A percentile compares a stretch with the other conserved stretches of the same genome.
Evolutionary conservation across 2,329 filamentous ascomycete genomes (phyloP).

Genomic region (Cordyceps militaris): DNA sequence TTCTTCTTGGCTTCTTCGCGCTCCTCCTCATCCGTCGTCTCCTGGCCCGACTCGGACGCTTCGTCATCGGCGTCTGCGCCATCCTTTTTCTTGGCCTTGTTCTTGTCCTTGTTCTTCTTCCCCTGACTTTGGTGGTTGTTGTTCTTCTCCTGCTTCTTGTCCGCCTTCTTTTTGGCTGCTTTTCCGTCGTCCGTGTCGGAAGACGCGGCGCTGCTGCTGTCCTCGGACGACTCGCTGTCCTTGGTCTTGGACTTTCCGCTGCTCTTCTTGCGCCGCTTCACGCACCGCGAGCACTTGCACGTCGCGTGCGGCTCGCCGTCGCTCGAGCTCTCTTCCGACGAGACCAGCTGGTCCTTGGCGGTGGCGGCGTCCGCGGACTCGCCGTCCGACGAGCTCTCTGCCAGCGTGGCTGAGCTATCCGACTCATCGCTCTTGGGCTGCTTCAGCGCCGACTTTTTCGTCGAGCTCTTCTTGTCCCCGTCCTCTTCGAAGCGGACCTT

Average conservation of each 20-base stretch:
- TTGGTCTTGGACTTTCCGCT: not conserved
- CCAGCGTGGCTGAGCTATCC: conserved; percentile 17
- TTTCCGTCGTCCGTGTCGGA: not conserved
- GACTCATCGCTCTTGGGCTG: conserved; percentile 20
- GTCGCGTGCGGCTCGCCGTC: conserved; percentile 5
- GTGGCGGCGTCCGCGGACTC: not conserved
- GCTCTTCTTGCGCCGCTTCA: conserved; percentile 1
- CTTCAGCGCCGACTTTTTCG: conserved; percentile 33
- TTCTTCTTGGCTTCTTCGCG: conserved; percentile 14
- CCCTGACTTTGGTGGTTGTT: not conserved
- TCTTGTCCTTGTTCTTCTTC: conserved; percentile 17
- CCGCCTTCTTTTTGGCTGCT: not conserved
- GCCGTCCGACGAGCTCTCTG: conserved; percentile 10
- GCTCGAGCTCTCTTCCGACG: not conserved
- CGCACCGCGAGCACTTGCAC: conserved; percentile 4
- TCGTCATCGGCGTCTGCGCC: conserved; percentile 21
- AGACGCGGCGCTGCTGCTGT: not conserved
- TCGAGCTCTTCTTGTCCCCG: not conserved
- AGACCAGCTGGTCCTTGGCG: conserved; percentile 17
- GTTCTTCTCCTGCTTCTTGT: conserved; percentile 11
- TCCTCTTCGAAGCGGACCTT: conserved; percentile 37
- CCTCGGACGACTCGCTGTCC: not conserved
- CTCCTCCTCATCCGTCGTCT: conserved; percentile 9
- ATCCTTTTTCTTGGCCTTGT: conserved; percentile 18
- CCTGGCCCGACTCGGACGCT: conserved; percentile 19